A percentile compares a stretch with the other conserved stretches of the same genome.
phyloP scores from a whole-genome alignment of 1,139 yeast species.

The Taphrina sp. region DNA sequence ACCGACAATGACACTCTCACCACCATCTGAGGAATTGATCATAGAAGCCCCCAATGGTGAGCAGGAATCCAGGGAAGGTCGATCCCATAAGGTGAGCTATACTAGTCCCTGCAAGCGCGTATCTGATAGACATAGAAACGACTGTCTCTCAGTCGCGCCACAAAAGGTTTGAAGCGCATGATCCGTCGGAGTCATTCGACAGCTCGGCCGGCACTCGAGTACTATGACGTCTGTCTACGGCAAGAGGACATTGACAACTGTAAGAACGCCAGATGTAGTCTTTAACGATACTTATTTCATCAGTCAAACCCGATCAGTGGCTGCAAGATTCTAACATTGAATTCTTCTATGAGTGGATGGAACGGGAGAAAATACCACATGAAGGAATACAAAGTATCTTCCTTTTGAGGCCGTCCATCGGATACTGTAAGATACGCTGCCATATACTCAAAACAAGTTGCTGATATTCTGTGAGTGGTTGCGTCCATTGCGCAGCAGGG shows the following conservation, averaged over 20 bases:
- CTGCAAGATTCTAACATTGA: slow-evolving; percentile 47
- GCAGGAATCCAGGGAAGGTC: too few species aligned
- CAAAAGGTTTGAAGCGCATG: slow-evolving; percentile 23
- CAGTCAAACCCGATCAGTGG: slow-evolving; percentile 48
- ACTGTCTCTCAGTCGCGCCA: slow-evolving; percentile 24
- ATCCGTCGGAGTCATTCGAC: slow-evolving; percentile 21
- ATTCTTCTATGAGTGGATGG: slow-evolving; percentile 34
- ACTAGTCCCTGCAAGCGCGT: too few species aligned
- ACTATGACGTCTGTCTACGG: slow-evolving; percentile 50
- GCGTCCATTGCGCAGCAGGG: slow-evolving; percentile 35
- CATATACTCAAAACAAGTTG: background rate
- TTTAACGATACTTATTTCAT: too few species aligned
- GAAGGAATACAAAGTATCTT: slow-evolving; percentile 38
- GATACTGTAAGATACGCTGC: slow-evolving; percentile 42
- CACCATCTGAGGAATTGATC: too few species aligned
- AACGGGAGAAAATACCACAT: slow-evolving; percentile 30
- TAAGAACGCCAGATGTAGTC: slow-evolving; percentile 40
- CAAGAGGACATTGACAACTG: slow-evolving; percentile 51
- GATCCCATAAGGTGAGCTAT: too few species aligned
- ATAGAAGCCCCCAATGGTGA: too few species aligned
- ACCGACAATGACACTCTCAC: too few species aligned
- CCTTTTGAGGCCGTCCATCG: slow-evolving; percentile 49
- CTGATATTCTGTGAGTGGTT: background rate
- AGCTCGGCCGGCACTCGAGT: slow-evolving; percentile 38
- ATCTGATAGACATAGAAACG: too few species aligned